Evolutionary conservation across 805 yeast genomes (phyloP), one percentile per base, ranked within the genome.

Genomic region (Wickerhamiella lipophila): DNA sequence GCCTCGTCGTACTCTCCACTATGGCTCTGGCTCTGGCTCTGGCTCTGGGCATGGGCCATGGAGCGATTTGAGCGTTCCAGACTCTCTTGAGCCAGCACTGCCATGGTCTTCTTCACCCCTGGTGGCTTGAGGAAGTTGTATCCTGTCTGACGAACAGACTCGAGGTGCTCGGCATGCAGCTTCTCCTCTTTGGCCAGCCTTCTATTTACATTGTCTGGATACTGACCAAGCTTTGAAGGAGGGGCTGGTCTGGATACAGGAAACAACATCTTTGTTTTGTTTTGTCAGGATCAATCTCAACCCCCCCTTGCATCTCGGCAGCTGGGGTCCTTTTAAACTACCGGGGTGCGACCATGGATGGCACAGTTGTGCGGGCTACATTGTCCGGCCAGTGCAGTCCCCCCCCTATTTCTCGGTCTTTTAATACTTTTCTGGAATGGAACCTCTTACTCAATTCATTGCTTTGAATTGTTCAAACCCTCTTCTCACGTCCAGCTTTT

Each of bases 101-200:
- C 64, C 54, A 78, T 68, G 0, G 83, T 80, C 59, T 72, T 76
- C 2, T 69, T 67, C 8, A 78, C 57, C 0, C 86, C 87, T 9
- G 80, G 69, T 0, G 87, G 86, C 40, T 67, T 67, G 49, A 81
- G 58, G 49, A 66, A 68, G 12, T 67, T 55, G 60, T 66, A 69
- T 0, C 84, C 85, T 19, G 71, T 56, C 3, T 66, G 66, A 6
- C 73, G 64, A 26, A 76, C 64, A 15, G 47, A 34, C 7, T 50
- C 47, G 29, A 60, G 50, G 23, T 52, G 47, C 21, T 50, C 39
- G 16, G 49, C 49, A 25, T 42, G 25, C 9, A 16, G 29, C 25
- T 23, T 15, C 19, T 34, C 47, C 18, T 22, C 18, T 11, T 16
- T 26, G 23, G n/a, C n/a, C 13, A 21, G 22, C 34, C 47, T 22